phyloP scores from a whole-genome alignment of 306 rosid species.

The Prosopis cineraria region DNA sequence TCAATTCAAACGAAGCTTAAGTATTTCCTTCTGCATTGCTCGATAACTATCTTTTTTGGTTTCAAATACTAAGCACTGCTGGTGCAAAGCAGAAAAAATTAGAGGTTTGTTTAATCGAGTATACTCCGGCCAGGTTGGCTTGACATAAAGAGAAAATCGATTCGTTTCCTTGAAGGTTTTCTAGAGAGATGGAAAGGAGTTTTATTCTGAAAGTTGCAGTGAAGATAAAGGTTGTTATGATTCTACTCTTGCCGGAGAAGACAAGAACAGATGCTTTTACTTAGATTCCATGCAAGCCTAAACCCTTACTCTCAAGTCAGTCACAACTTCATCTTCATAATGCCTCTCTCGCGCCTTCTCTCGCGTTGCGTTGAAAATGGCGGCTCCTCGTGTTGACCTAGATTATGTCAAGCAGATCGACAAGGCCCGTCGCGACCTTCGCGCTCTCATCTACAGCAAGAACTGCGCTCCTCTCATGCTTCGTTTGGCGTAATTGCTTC shows the following conservation, averaged over 20 bases:
- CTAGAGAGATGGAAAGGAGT: no score
- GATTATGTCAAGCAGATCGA: slow-evolving; percentile 64
- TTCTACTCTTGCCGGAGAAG: background rate
- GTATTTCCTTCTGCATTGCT: no score
- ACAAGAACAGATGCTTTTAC: background rate
- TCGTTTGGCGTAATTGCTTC: slow-evolving; percentile 67
- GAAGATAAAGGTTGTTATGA: background rate
- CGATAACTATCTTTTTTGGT: no score
- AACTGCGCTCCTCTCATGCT: slow-evolving; percentile 88
- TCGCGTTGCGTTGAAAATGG: slow-evolving; percentile 40
- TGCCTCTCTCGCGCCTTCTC: background rate
- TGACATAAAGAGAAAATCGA: no score
- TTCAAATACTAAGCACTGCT: no score
- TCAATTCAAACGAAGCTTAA: no score
- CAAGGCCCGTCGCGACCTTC: slow-evolving; percentile 70
- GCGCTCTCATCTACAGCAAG: slow-evolving; percentile 62
- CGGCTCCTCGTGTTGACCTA: slow-evolving; percentile 38
- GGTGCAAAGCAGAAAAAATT: no score
- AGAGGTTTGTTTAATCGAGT: no score
- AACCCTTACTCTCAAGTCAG: background rate
- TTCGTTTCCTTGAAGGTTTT: no score
- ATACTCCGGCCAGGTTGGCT: no score
- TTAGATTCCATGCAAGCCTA: background rate
- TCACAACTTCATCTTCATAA: background rate
- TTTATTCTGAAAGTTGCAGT: background rate